Evolutionary conservation across 306 rosid genomes (phyloP), one percentile per base, ranked within the genome.

Genomic region (Castanospermum australe): DNA sequence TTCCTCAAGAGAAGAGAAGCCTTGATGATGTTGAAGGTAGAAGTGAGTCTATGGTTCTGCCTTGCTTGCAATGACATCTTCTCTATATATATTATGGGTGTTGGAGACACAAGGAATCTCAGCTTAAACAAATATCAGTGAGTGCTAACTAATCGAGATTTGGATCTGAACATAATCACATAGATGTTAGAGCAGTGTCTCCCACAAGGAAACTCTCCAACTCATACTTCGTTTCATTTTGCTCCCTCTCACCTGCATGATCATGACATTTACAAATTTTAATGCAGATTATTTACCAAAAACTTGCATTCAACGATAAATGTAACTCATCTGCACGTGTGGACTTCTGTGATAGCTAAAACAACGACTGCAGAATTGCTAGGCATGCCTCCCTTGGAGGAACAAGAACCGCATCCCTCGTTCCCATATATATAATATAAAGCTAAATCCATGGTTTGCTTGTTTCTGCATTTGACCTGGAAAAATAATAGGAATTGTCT

Each of bases 81-180:
- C 22, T 78, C 18, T 22, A 73, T 83, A 66, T 73, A 79, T 78
- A 83, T 30, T 20, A 57, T 5, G 4, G 59, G 44, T 73, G 45
- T 45, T 55, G 30, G 60, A 24, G 73, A 78, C 80, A 78, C 2
- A 45, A 56, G 35, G 83, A 83, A 83, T 83, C 83, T 78, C 11
- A 64, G 24, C 36, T 12, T 18, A 13, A 42, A 2, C 30, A 5
- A 47, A 47, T 33, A 68, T 61, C 75, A 70, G n/a, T 21, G 47
- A 62, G 41, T n/a, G 25, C 59, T 67, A 84, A 74, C 75, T 77
- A 63, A 63, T 71, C 14, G 0, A 77, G 86, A 77, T 82, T 72
- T 71, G 47, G 63, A 77, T 71, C 21, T 48, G 71, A 4, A 82
- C 79, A 54, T 33, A 32, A 44, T 54, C 50, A 10, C 21, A 41